Conservation (phyloP, 208 protist species). For the Strigomonas culicis region DNA sequence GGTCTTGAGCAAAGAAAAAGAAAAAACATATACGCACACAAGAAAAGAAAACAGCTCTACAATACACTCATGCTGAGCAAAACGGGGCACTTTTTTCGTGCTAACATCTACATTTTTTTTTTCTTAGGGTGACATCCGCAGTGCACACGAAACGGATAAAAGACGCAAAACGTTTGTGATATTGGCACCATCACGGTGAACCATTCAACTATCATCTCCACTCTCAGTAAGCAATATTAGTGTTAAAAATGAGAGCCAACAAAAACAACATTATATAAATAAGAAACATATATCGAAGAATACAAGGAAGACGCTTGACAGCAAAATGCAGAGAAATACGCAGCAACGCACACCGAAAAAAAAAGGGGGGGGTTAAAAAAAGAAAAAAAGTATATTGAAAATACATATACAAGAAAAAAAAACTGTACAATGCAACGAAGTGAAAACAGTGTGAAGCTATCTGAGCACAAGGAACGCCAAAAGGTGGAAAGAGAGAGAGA, state of each 20-base stretch:
- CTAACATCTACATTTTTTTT: neutral
- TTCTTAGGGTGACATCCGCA: neutral
- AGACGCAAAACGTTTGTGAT: neutral
- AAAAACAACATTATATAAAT: neutral
- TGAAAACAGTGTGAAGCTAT: neutral
- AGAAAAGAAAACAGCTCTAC: neutral
- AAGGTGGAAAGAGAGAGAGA: constrained; percentile 6
- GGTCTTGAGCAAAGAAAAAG: no score
- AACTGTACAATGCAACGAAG: neutral
- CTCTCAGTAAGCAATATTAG: no score
- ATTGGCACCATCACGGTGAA: no score
- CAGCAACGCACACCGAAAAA: neutral
- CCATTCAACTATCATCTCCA: no score
- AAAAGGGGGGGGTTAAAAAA: neutral
- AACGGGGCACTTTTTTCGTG: neutral
- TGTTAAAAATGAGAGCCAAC: no score
- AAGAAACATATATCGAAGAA: neutral
- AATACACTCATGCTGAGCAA: neutral
- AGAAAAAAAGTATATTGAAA: no score
- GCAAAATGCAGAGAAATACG: neutral
- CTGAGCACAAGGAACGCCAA: neutral
- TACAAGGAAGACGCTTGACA: neutral
- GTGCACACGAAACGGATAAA: neutral
- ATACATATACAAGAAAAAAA: neutral
- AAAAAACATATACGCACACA: no score